Evolutionary conservation across 345 rosid species (phyloP).

Genomic region (Physaria fendleri): DNA sequence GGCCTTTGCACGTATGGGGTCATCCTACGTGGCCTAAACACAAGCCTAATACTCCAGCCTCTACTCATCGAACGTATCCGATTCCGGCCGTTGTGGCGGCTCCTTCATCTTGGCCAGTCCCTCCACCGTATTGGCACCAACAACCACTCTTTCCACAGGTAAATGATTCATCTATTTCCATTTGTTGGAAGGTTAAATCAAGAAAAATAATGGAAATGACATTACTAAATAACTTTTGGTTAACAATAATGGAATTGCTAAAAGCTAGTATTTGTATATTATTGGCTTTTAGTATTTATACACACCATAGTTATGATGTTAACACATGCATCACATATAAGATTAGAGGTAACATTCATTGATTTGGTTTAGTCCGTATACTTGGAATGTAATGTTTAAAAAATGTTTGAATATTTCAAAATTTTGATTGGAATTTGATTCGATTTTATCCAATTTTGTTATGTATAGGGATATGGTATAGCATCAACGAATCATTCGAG

Average conservation of each 20-base stretch:
- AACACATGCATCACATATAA: neutral
- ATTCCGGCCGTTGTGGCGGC: slow-evolving; percentile 32
- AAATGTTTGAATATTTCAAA: too few species aligned
- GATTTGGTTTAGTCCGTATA: too few species aligned
- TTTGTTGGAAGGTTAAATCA: neutral
- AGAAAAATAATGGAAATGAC: neutral
- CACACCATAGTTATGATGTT: neutral
- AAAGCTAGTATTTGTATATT: neutral
- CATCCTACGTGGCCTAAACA: slow-evolving; percentile 93
- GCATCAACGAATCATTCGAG: slow-evolving; percentile 25
- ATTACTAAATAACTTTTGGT: neutral
- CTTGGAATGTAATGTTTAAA: too few species aligned
- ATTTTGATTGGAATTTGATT: too few species aligned
- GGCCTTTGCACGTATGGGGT: slow-evolving; percentile 93
- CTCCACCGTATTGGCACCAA: slow-evolving; percentile 58
- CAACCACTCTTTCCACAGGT: slow-evolving; percentile 32
- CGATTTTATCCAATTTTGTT: too few species aligned
- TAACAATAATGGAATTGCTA: neutral
- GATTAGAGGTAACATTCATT: too few species aligned
- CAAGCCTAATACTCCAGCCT: slow-evolving; percentile 27
- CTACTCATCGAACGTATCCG: slow-evolving; percentile 33
- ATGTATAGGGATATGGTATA: slow-evolving; percentile 28
- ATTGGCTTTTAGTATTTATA: neutral
- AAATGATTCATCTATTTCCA: neutral
- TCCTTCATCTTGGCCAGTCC: slow-evolving; percentile 40